Evolutionary conservation across 1,284 basidiomycete genomes (phyloP), one percentile per base, ranked within the genome.

Genomic region (Sanguinoderma infundibulare): DNA sequence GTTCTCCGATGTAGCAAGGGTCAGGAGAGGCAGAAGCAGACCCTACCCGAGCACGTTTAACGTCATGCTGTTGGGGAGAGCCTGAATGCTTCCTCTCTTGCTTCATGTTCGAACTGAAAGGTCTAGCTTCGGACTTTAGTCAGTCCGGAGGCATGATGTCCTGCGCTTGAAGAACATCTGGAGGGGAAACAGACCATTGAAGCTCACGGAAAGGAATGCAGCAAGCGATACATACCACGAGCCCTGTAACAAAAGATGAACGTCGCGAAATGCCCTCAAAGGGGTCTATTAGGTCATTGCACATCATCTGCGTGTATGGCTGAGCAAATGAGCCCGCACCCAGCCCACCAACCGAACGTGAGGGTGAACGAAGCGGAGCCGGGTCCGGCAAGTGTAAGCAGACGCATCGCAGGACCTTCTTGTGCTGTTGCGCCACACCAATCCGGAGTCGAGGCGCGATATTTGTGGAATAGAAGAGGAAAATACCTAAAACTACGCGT

Each of bases 221-320:
- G 26, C 15, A 30, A 15, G 22, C 51, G 14, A 6, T 30, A 51
- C 49, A 35, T 35, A 60, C 59, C 59, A 24, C 38, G 39, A 8
- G 59, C 47, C 26, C 53, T 40, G 28, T 60, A 60, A 12, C 53
- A 47, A 39, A 60, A 60, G 12, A 60, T n/a, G 35, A 60, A 60
- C 5, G 26, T 24, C 14, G 53, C 59, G 20, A 30, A 6, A 22
- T 40, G 20, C 54, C 54, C 49, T 60, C 59, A 2, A 6, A 38
- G 6, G 53, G 59, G n/a, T 60, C 32, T 12, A 60, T 50, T 10
- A 39, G 28, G 15, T 49, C 34, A 32, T 44, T 17, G 12, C 34
- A 14, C 32, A 8, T 22, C 32, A 51, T 22, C 14, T 51, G 49
- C 20, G 49, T 24, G 4, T 10, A 51, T 5, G 49, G 49, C 32